A percentile compares a stretch with the other conserved stretches of the same genome.
Conservation (phyloP, 306 rosid genomes). For the Cercis canadensis region DNA sequence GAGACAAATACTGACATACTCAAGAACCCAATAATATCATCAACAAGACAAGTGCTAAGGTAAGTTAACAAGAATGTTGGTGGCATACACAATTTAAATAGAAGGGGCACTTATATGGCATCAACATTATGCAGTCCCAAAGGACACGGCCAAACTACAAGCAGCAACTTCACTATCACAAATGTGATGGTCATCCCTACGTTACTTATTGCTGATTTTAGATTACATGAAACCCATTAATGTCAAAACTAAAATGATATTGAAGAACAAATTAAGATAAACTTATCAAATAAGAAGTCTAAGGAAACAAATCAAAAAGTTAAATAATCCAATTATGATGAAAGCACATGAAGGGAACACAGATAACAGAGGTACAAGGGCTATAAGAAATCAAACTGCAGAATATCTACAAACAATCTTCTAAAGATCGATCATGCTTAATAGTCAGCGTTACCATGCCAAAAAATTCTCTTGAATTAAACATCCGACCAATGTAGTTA, state of each 20-base stretch:
- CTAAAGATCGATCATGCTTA: too few relatives aligned
- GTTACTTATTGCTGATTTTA: background rate
- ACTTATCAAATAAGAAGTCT: too few relatives aligned
- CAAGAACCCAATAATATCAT: background rate
- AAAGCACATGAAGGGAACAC: too few relatives aligned
- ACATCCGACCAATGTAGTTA: background rate
- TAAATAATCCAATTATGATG: background rate
- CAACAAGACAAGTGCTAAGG: background rate
- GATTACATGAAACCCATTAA: background rate
- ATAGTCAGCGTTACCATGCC: background rate
- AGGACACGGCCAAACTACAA: background rate
- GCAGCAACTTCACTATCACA: background rate
- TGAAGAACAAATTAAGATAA: background rate
- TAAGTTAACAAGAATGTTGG: background rate
- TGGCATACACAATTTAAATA: too few relatives aligned
- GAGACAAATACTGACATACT: background rate
- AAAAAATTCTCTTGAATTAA: background rate
- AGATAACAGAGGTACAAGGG: background rate
- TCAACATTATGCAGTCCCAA: background rate
- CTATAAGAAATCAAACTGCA: background rate
- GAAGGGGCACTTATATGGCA: too few relatives aligned
- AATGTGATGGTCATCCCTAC: background rate
- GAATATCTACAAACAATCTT: background rate
- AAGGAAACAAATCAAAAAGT: too few relatives aligned
- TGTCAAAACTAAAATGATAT: background rate